Conservation (phyloP, 108 stramenopile genomes). For the Pseudonitzschia multiseries region DNA sequence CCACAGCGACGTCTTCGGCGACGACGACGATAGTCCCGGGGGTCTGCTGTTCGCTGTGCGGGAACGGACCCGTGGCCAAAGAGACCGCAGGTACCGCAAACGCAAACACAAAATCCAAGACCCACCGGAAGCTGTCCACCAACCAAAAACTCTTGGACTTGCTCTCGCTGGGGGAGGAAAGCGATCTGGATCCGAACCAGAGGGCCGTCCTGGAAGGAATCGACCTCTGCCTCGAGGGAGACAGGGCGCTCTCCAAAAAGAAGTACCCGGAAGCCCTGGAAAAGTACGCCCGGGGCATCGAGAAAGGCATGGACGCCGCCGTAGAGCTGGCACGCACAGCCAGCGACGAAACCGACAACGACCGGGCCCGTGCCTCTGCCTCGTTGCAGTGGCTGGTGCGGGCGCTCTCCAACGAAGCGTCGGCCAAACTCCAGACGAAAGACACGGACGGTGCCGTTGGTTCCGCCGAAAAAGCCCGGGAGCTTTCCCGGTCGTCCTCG, state of each 20-base stretch:
- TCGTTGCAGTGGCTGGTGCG: slow-evolving; percentile 6
- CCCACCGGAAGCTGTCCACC: not conserved
- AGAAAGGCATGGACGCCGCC: not conserved
- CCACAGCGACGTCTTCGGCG: slow-evolving; percentile 17
- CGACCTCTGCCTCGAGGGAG: slow-evolving; percentile 7
- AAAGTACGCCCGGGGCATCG: not conserved
- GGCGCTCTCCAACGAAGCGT: slow-evolving; percentile 3
- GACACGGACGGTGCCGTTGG: slow-evolving; percentile 46
- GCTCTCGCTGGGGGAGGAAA: not conserved
- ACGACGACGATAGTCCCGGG: slow-evolving; percentile 27
- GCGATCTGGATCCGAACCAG: not conserved
- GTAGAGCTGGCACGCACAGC: not conserved
- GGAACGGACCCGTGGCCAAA: slow-evolving; percentile 49
- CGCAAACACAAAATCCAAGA: slow-evolving; percentile 18
- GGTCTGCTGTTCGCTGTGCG: slow-evolving; percentile 49
- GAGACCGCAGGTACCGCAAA: not conserved
- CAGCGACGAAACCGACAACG: not conserved
- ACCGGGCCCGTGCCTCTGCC: not conserved
- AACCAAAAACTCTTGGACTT: slow-evolving; percentile 4
- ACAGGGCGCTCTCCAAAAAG: not conserved
- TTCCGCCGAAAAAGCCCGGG: slow-evolving; percentile 44
- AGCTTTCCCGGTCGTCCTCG: slow-evolving; percentile 34
- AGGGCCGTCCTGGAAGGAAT: slow-evolving; percentile 14
- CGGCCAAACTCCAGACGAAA: not conserved
- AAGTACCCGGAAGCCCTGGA: not conserved